Percentiles rank a stretch among this genome's conserved stretches.
Conservation (phyloP, 192 early-diverging fungal genomes). For the Umbelopsis sp. region DNA sequence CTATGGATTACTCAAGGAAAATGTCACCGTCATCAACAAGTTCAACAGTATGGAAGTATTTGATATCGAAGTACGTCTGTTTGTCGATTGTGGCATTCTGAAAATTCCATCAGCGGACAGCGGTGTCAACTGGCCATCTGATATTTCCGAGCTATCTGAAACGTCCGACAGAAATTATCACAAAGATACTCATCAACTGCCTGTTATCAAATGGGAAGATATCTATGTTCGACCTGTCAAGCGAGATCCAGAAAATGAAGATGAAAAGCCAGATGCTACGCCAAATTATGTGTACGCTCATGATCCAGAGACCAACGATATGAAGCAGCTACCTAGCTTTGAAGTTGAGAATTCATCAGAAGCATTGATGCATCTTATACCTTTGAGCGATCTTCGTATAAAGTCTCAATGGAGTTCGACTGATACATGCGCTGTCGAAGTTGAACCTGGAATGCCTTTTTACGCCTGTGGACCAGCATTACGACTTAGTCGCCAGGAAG, state of each 20-base stretch:
- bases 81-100: constrained; percentile 56
- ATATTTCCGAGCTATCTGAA: constrained; percentile 4
- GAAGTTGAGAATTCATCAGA: constrained; percentile 51
- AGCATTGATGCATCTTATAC: constrained; percentile 54
- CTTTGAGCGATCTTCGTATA: constrained; percentile 47
- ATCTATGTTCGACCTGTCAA: constrained; percentile 46
- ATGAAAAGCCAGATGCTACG: neutral
- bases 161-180: constrained; percentile 4
- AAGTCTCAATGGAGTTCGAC: constrained; percentile 42
- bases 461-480: constrained; percentile 41
- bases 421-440: neutral
- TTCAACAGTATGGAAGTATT: constrained; percentile 68
- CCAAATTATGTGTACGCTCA: neutral
- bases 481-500: constrained; percentile 45
- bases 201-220: constrained; percentile 52
- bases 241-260: neutral
- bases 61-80: constrained; percentile 66
- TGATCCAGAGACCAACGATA: neutral
- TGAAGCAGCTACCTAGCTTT: neutral
- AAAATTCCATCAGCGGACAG: neutral
- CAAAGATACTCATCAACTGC: constrained; percentile 34
- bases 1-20: constrained; percentile 64
- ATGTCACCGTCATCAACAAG: constrained; percentile 66
- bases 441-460: neutral
- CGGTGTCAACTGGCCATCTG: constrained; percentile 11